Conservation (phyloP, 2,329 filamentous ascomycete species). For the Paecilomyces formosus region DNA sequence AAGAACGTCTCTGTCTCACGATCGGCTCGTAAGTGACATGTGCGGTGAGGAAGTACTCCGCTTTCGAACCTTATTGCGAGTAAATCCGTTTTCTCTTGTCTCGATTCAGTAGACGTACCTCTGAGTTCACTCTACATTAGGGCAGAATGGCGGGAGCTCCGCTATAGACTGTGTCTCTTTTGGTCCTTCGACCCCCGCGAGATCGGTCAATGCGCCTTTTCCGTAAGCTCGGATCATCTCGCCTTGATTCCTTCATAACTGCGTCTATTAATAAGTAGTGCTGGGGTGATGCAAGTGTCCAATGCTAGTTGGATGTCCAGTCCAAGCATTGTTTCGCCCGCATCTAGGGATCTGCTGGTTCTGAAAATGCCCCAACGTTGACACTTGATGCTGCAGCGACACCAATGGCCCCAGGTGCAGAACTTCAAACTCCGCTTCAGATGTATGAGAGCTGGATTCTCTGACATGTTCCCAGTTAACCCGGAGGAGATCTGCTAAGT, state of each 20-base stretch:
- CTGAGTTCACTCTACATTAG: background rate
- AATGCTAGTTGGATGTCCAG: background rate
- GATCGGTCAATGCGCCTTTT: background rate
- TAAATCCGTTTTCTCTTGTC: background rate
- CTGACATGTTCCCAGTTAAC: background rate
- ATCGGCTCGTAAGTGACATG: background rate
- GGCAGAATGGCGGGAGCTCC: background rate
- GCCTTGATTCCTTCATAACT: background rate
- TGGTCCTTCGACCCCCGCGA: background rate
- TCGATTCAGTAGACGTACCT: background rate
- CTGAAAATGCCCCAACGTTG: background rate
- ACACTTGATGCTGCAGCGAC: background rate
- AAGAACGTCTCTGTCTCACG: background rate
- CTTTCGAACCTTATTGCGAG: background rate
- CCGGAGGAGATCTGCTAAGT: background rate
- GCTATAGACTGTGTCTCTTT: background rate
- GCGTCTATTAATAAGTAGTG: background rate
- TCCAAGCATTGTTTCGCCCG: background rate
- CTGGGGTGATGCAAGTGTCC: background rate
- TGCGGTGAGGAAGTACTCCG: background rate
- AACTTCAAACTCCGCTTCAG: background rate
- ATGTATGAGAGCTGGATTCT: background rate
- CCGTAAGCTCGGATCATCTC: background rate
- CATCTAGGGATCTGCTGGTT: background rate
- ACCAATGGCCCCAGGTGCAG: background rate